Percentiles rank a stretch among this genome's conserved stretches.
Conservation (phyloP, 805 yeast species). For the Candida verbasci region DNA sequence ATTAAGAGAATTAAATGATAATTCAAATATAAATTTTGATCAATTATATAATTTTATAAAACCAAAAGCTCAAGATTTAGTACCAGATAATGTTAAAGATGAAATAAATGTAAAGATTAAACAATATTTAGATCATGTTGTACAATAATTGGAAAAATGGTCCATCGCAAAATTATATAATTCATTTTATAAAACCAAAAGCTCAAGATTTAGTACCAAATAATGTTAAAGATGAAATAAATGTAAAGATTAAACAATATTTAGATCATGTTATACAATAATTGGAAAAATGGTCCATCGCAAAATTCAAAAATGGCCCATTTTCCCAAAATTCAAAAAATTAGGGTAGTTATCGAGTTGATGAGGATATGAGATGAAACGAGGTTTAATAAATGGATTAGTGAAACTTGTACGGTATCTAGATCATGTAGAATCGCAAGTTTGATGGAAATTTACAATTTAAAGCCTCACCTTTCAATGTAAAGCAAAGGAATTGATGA, state of each 20-base stretch:
- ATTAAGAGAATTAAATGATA: constrained; percentile 37
- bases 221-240: constrained; percentile 53
- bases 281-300: neutral
- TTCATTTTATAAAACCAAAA: constrained; percentile 54
- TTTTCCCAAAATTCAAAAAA: too few relatives aligned
- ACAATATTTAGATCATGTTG: constrained; percentile 49
- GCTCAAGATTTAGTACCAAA: constrained; percentile 73
- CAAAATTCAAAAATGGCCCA: too few relatives aligned
- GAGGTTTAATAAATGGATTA: too few relatives aligned
- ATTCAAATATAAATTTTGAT: constrained; percentile 38
- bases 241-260: constrained; percentile 55
- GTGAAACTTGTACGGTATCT: too few relatives aligned
- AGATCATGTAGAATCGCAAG: too few relatives aligned
- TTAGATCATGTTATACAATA: constrained; percentile 41
- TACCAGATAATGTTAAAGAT: constrained; percentile 60
- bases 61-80: constrained; percentile 65
- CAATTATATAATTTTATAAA: constrained; percentile 49
- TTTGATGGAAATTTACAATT: too few relatives aligned
- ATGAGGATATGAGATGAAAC: too few relatives aligned
- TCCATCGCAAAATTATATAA: too few relatives aligned
- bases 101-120: constrained; percentile 56
- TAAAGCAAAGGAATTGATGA: too few relatives aligned
- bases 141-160: constrained; percentile 13
- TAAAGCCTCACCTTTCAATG: too few relatives aligned
- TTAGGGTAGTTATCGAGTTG: too few relatives aligned